Conservation (phyloP, 2,329 filamentous ascomycete species). For the Hypoxylon sp. region DNA sequence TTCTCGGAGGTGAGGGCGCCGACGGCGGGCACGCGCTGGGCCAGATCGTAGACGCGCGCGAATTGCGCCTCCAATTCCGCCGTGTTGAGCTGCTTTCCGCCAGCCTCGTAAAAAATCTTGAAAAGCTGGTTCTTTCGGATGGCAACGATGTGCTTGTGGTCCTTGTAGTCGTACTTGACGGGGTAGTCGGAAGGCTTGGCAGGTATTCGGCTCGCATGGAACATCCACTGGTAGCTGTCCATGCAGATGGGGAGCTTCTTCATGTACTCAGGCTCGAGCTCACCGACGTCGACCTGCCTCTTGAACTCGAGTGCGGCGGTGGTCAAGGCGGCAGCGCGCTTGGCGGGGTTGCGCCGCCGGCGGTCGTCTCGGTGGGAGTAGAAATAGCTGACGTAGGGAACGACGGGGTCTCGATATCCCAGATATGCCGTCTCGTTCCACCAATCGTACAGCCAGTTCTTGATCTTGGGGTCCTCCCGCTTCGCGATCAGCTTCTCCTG, state of each 20-base stretch:
- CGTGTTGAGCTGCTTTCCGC: conserved; percentile 85
- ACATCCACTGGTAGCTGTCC: conserved; percentile 99
- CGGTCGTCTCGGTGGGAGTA: conserved; percentile 97
- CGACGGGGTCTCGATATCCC: conserved; percentile 90
- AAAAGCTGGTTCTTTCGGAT: conserved; percentile 98
- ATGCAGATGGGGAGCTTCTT: conserved; percentile 97
- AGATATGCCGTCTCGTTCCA: conserved; percentile 97
- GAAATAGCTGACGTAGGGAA: conserved; percentile 99
- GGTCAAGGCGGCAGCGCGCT: conserved; percentile 90
- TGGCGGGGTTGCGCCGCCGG: conserved; percentile 83
- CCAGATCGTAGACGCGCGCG: conserved; percentile 80
- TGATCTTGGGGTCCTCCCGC: conserved; percentile 78
- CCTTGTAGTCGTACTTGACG: conserved; percentile 76
- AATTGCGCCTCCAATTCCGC: conserved; percentile 92
- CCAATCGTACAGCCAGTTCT: conserved; percentile 98
- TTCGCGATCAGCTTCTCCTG: conserved; percentile 87
- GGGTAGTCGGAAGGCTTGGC: conserved; percentile 83
- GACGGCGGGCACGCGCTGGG: conserved; percentile 74
- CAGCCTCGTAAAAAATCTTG: conserved; percentile 84
- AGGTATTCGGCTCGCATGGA: conserved; percentile 89
- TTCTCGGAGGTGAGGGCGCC: conserved; percentile 91
- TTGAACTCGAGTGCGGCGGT: conserved; percentile 92
- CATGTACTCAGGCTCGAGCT: conserved; percentile 97
- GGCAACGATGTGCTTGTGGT: conserved; percentile 87
- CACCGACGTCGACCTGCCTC: conserved; percentile 82